These are phyloP conservation scores for Peziza echinospora DNA, from an alignment of 495 filamentous ascomycete genomes.

Conservation along the genomic window DNA sequence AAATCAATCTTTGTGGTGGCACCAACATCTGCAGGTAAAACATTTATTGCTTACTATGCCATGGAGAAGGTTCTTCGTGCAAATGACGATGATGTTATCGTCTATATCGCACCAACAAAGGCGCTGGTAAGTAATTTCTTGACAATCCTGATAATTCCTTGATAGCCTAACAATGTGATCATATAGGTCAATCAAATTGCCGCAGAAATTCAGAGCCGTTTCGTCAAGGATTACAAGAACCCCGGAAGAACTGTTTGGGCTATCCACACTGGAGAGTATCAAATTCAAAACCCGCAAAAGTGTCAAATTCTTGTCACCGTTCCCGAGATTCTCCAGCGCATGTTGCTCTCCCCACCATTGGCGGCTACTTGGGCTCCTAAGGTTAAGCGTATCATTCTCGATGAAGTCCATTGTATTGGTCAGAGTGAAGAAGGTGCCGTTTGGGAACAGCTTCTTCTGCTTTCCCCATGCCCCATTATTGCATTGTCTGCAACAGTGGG, in stretches of 20 bases:
- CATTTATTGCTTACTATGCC: conserved; percentile 47
- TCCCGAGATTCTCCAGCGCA: conserved; percentile 56
- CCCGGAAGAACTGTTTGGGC: conserved; percentile 45
- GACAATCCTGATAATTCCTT: neutral
- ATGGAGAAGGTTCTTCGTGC: conserved; percentile 41
- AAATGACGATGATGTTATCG: conserved; percentile 43
- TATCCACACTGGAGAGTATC: conserved; percentile 52
- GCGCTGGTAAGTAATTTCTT: conserved; percentile 31
- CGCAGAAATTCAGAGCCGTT: conserved; percentile 47
- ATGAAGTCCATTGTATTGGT: conserved; percentile 66
- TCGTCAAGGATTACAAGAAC: conserved; percentile 36
- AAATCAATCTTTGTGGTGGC: conserved; percentile 53
- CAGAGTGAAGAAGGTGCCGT: conserved; percentile 56
- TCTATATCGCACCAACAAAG: conserved; percentile 67
- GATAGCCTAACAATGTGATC: neutral
- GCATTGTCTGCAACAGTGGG: conserved; percentile 63
- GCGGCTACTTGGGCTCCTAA: conserved; percentile 41
- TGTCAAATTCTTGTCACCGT: conserved; percentile 62
- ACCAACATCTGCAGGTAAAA: conserved; percentile 47
- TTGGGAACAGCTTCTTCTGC: conserved; percentile 59
- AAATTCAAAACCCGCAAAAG: conserved; percentile 45
- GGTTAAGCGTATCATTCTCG: conserved; percentile 56
- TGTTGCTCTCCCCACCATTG: conserved; percentile 47
- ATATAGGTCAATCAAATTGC: conserved; percentile 44
- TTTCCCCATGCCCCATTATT: conserved; percentile 57